phyloP scores from a whole-genome alignment of 768 basidiomycete genomes.

The Termitomyces sp. region DNA sequence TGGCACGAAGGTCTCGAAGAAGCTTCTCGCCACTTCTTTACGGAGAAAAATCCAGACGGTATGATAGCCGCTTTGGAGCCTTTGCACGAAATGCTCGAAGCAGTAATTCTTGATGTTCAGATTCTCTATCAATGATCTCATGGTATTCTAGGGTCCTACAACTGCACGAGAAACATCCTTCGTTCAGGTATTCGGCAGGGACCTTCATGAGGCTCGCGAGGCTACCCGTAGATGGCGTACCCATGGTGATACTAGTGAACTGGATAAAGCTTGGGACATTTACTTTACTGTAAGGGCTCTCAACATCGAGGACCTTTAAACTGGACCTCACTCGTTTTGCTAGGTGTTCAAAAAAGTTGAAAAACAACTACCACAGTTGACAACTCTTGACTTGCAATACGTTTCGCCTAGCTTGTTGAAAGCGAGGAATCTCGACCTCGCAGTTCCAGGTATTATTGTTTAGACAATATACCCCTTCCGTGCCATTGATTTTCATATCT shows the following conservation, averaged over 20 bases:
- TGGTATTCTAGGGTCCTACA: conserved; percentile 66
- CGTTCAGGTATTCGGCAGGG: conserved; percentile 87
- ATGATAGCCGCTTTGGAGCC: conserved; percentile 95
- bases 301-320: not conserved
- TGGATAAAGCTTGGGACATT: conserved; percentile 98
- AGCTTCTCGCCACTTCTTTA: conserved; percentile 93
- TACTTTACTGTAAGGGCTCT: conserved; percentile 73
- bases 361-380: conserved; percentile 85
- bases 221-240: conserved; percentile 82
- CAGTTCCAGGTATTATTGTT: conserved; percentile 73
- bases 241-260: conserved; percentile 81
- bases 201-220: conserved; percentile 88
- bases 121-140: not conserved
- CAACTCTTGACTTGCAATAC: conserved; percentile 91
- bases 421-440: conserved; percentile 84
- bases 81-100: conserved; percentile 87
- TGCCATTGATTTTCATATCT: not conserved
- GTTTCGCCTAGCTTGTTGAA: conserved; percentile 91
- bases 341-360: conserved; percentile 96
- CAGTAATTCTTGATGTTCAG: conserved; percentile 32
- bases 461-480: not conserved
- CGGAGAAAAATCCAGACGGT: conserved; percentile 92
- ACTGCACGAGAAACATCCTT: conserved; percentile 95
- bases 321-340: not conserved
- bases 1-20: conserved; percentile 99